Evolutionary conservation across 768 basidiomycete species (phyloP), one percentile per base, ranked within the genome.

Genomic region (Pleurotus eryngii): DNA sequence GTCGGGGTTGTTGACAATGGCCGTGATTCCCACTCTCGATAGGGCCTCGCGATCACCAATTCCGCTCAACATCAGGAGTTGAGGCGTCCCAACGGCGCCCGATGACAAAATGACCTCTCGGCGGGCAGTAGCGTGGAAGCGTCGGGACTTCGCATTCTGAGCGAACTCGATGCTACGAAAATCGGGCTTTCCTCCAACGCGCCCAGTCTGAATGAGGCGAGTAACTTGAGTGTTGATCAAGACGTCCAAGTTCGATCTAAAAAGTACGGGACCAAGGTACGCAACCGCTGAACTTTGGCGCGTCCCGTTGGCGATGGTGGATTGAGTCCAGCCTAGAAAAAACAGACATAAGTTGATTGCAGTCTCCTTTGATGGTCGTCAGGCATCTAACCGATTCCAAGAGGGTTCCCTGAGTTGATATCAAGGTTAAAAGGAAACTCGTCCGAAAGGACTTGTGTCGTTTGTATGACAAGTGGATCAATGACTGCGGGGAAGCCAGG

Each of bases 51-150:
- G 55, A 38, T 66, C 62, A 12, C 76, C 75, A 18, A 78, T 73
- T 30, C 75, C 75, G 11, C 72, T 74, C 24, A 70, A 67, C 47
- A 72, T 60, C 5, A 76, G 64, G 27, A 77, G 66, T 2, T 72
- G 69, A 0, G 76, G 72, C 2, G 76, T 75, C 7, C 70, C 72
- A 42, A 76, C 61, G 2, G 71, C 47, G 1, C 77, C 77, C 12
- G 71, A 72, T 0, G 69, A 67, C 4, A 87, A 61, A 15, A 87
- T 74, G 55, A 87, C 71, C 61, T 87, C 85, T 59, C 80, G 81
- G 30, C 30, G 30, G 30, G 30, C 30, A 3, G 30, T 35, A 35
- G 30, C 30, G 11, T 9, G 30, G 30, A 35, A 35, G 3, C 30
- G 8, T 35, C 30, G 30, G 30, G 30, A 35, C 30, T 9, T 38